A percentile compares a stretch with the other conserved stretches of the same genome.
Evolutionary conservation across 805 yeast species (phyloP).

Genomic region (Saccharomycopsis oosterbeekiorum): DNA sequence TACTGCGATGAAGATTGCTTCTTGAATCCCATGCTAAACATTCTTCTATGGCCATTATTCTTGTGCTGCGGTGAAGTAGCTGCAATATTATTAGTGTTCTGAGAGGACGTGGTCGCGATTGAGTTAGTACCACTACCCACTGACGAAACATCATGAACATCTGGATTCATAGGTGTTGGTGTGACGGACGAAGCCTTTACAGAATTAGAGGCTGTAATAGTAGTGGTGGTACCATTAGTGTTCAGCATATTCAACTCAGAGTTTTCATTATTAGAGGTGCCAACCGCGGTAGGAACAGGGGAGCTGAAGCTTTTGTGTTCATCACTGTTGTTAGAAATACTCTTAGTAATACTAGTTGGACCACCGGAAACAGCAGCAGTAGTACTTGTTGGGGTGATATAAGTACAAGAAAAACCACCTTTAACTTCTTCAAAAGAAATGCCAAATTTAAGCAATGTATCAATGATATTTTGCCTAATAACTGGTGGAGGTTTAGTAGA

Average conservation of each 20-base stretch:
- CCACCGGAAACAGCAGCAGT: background rate
- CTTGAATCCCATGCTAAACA: slow-evolving; percentile 22
- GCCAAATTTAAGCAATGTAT: slow-evolving; percentile 63
- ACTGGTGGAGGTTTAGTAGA: slow-evolving; percentile 87
- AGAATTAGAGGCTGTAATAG: slow-evolving; percentile 2
- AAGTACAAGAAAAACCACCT: slow-evolving; percentile 83
- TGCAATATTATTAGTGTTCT: slow-evolving; percentile 9
- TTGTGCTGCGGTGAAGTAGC: slow-evolving; percentile 1
- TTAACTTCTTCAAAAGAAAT: slow-evolving; percentile 81
- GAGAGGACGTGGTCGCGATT: slow-evolving; percentile 7
- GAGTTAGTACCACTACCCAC: background rate
- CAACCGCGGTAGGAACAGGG: background rate
- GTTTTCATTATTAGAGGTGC: background rate
- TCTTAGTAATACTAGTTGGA: slow-evolving; percentile 1
- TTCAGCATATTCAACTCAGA: background rate
- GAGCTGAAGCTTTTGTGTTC: background rate
- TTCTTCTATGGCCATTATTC: slow-evolving; percentile 16
- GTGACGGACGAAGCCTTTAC: slow-evolving; percentile 9
- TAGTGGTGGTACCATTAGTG: slow-evolving; percentile 5
- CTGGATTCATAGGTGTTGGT: slow-evolving; percentile 10
- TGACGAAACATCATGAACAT: background rate
- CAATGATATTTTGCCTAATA: slow-evolving; percentile 74
- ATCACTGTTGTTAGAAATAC: background rate
- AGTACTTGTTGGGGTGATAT: background rate
- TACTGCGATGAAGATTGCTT: slow-evolving; percentile 5